Percentiles rank a stretch among this genome's conserved stretches.
These are phyloP conservation scores for Lentinula sp. DNA, from an alignment of 768 basidiomycete genomes.

Conservation along the genomic window DNA sequence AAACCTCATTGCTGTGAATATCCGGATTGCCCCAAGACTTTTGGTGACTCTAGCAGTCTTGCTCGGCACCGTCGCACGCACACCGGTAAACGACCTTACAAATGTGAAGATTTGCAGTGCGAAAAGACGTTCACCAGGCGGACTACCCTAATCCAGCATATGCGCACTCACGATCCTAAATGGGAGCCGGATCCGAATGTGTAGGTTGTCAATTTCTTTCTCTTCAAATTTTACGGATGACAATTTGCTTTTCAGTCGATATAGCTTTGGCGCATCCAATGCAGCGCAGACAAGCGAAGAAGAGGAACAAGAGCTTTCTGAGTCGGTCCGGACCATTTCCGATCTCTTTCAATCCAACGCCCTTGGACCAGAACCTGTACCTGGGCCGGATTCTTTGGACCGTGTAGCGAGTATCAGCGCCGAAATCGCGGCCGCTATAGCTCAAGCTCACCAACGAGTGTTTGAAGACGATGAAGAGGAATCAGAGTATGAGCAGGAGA, in stretches of 20 bases:
- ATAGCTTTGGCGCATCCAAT: conserved; percentile 74
- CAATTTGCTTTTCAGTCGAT: conserved; percentile 45
- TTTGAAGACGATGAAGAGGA: conserved; percentile 48
- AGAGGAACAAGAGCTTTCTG: conserved; percentile 55
- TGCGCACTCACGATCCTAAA: conserved; percentile 80
- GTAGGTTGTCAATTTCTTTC: conserved; percentile 36
- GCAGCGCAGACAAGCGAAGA: conserved; percentile 43
- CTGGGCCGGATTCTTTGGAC: conserved; percentile 45
- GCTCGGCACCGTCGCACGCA: conserved; percentile 89
- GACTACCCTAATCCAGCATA: conserved; percentile 80
- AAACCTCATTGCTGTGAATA: conserved; percentile 91
- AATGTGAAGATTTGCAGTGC: conserved; percentile 76
- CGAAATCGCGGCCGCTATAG: conserved; percentile 76
- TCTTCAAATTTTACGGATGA: background rate
- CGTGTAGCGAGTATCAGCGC: conserved; percentile 75
- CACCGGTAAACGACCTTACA: conserved; percentile 82
- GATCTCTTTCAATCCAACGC: conserved; percentile 55
- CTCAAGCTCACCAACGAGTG: conserved; percentile 61
- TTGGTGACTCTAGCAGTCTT: conserved; percentile 87
- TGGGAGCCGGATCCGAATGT: conserved; percentile 84
- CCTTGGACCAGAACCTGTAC: conserved; percentile 20
- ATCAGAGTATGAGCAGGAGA: conserved; percentile 24
- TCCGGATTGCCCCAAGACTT: conserved; percentile 80
- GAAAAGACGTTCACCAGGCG: conserved; percentile 86
- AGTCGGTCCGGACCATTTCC: conserved; percentile 71